Evolutionary conservation across 1,284 basidiomycete species (phyloP).

Genomic region (Omphalotus olearius): DNA sequence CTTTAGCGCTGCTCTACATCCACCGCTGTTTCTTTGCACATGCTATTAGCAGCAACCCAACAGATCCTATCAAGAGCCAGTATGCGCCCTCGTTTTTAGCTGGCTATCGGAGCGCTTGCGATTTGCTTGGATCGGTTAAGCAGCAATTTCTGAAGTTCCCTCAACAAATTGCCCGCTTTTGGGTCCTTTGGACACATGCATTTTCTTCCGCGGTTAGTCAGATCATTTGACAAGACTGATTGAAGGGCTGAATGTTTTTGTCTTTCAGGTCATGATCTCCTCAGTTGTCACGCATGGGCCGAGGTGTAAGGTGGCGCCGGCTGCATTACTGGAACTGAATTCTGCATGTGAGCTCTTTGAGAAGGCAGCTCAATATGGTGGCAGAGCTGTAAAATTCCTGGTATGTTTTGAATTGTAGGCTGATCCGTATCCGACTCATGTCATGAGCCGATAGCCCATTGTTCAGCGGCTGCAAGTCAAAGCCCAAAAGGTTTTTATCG

Average conservation of each 20-base stretch:
- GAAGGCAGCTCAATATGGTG: conserved; percentile 52
- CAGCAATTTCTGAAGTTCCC: conserved; percentile 53
- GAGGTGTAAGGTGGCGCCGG: conserved; percentile 59
- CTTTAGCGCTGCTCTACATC: conserved; percentile 55
- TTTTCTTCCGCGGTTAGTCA: conserved; percentile 55
- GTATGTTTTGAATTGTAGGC: conserved; percentile 30
- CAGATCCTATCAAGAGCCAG: conserved; percentile 56
- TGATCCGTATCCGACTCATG: neutral
- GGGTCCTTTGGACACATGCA: conserved; percentile 67
- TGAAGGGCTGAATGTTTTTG: neutral
- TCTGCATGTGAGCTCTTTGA: conserved; percentile 59
- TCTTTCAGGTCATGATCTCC: conserved; percentile 58
- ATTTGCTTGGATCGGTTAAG: conserved; percentile 45
- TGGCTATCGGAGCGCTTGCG: conserved; percentile 59
- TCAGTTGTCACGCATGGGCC: conserved; percentile 66
- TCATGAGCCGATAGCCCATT: conserved; percentile 43
- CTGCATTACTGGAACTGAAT: conserved; percentile 58
- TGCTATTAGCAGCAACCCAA: conserved; percentile 51
- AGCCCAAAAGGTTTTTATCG: conserved; percentile 50
- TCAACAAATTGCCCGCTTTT: conserved; percentile 56
- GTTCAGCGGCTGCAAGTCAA: conserved; percentile 55
- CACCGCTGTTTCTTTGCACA: conserved; percentile 68
- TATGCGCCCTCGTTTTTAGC: conserved; percentile 66
- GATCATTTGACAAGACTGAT: conserved; percentile 3
- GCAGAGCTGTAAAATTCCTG: conserved; percentile 61